Evolutionary conservation across 2,329 filamentous ascomycete species (phyloP).

Genomic region (Ambrosiella xylebori): DNA sequence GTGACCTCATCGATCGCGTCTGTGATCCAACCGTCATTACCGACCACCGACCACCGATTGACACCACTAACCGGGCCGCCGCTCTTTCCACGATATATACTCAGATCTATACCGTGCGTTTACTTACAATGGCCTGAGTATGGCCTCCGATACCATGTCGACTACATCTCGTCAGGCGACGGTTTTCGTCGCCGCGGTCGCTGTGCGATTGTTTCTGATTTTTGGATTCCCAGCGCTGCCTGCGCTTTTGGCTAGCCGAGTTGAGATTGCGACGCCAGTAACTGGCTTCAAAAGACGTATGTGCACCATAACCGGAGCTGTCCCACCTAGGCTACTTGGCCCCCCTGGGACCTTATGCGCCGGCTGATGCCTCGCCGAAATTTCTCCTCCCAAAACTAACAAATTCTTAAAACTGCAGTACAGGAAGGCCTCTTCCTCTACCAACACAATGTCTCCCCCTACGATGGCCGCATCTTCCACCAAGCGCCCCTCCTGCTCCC

Average conservation of each 20-base stretch:
- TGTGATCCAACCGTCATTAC: not conserved
- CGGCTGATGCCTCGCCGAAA: not conserved
- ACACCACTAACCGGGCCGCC: not conserved
- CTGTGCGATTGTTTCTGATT: slow-evolving; percentile 65
- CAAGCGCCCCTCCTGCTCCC: slow-evolving; percentile 81
- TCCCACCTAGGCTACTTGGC: too few species aligned
- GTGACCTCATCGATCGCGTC: not conserved
- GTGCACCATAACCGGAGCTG: slow-evolving; percentile 18
- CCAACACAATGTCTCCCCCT: slow-evolving; percentile 88
- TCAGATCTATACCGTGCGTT: not conserved
- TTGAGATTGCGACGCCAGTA: slow-evolving; percentile 91
- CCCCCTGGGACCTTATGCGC: too few species aligned
- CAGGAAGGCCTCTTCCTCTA: slow-evolving; percentile 96
- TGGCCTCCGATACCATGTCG: slow-evolving; percentile 10
- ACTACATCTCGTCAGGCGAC: slow-evolving; percentile 11
- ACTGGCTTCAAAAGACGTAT: slow-evolving; percentile 94
- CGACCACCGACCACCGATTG: not conserved
- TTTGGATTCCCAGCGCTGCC: slow-evolving; percentile 67
- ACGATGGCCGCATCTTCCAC: slow-evolving; percentile 74
- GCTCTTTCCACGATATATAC: not conserved
- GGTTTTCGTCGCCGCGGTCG: slow-evolving; percentile 60
- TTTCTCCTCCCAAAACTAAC: slow-evolving; percentile 3
- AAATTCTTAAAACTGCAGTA: slow-evolving; percentile 32
- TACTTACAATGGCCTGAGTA: slow-evolving; percentile 12
- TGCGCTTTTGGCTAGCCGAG: slow-evolving; percentile 70